Percentiles rank a stretch among this genome's conserved stretches.
These are phyloP conservation scores for Fraxinus ornus DNA, from an alignment of 305 asterid genomes.

Conservation along the genomic window DNA sequence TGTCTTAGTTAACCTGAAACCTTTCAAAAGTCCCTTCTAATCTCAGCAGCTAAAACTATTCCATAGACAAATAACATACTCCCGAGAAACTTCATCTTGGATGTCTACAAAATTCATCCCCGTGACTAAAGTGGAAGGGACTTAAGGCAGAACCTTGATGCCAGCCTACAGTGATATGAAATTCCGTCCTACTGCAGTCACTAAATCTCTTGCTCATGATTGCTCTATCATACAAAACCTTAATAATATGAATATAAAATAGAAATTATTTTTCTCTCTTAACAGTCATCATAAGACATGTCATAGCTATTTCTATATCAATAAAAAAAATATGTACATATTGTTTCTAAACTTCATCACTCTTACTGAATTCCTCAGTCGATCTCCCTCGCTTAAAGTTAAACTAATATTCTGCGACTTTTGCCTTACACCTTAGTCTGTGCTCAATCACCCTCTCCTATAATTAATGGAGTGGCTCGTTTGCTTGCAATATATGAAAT, in stretches of 20 bases:
- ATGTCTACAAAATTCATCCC: not conserved
- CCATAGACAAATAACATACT: not conserved
- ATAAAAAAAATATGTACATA: not conserved
- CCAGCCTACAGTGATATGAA: not conserved
- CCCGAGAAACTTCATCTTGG: not conserved
- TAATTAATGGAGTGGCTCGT: not conserved
- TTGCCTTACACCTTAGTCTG: not conserved
- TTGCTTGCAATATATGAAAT: not conserved
- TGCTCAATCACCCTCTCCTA: not conserved
- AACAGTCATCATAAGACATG: not conserved
- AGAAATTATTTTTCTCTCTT: not conserved
- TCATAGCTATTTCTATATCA: not conserved
- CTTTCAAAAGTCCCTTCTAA: not conserved
- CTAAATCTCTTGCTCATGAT: not conserved
- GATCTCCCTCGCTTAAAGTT: not conserved
- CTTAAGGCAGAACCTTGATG: not conserved
- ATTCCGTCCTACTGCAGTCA: not conserved
- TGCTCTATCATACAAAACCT: not conserved
- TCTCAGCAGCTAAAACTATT: not conserved
- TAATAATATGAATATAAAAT: not conserved
- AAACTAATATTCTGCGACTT: not conserved
- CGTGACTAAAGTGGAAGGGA: not conserved
- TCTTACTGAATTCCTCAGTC: not conserved
- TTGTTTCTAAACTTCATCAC: not conserved
- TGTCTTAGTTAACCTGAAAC: not conserved